Percentiles rank a stretch among this genome's conserved stretches.
Evolutionary conservation across 2,329 filamentous ascomycete genomes (phyloP).

Genomic region (Mycosphaerella sp.): DNA sequence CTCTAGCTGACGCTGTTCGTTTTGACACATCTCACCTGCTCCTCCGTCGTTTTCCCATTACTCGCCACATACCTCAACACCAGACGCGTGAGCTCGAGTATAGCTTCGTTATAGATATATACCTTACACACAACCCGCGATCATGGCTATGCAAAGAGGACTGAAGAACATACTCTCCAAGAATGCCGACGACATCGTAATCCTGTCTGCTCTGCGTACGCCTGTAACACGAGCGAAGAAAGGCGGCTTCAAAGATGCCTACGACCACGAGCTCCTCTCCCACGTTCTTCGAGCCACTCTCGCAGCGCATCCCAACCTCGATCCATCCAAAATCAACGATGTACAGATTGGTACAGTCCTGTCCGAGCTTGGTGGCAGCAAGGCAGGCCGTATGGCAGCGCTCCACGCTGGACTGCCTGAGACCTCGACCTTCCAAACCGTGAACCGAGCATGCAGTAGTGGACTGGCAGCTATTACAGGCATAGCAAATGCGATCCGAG

Average conservation of each 20-base stretch:
- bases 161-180: conserved; percentile 72
- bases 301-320: conserved; percentile 64
- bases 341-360: conserved; percentile 83
- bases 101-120: not conserved
- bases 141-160: conserved; percentile 44
- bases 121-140: not conserved
- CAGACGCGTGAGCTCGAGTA: not conserved
- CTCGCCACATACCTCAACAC: not conserved
- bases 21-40: not conserved
- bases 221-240: conserved; percentile 78
- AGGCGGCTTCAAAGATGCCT: conserved; percentile 77
- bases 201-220: conserved; percentile 85
- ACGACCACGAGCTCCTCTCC: conserved; percentile 81
- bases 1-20: not conserved
- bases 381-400: conserved; percentile 85
- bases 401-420: conserved; percentile 73
- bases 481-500: conserved; percentile 68
- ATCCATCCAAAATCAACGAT: conserved; percentile 66
- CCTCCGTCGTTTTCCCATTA: not conserved
- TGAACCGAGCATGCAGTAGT: conserved; percentile 80
- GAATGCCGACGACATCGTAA: conserved; percentile 72
- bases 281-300: conserved; percentile 62
- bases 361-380: conserved; percentile 81
- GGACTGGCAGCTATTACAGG: conserved; percentile 70
- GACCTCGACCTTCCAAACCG: conserved; percentile 71